Conservation (phyloP, 768 basidiomycete genomes). For the Cyathus striatus region DNA sequence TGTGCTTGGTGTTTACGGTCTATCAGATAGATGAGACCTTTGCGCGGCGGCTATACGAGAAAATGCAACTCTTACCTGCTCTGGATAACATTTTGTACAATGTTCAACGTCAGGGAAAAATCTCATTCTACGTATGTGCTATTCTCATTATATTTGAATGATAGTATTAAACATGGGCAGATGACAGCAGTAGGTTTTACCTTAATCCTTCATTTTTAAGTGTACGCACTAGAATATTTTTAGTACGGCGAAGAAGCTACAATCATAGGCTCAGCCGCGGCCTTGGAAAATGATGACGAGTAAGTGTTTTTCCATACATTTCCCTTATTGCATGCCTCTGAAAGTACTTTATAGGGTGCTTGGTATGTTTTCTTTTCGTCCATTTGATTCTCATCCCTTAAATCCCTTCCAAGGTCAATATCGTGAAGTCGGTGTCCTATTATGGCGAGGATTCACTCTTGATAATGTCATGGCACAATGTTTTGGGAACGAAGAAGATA, state of each 20-base stretch:
- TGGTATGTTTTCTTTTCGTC: slow-evolving; percentile 34
- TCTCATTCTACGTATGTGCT: slow-evolving; percentile 76
- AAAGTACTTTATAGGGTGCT: slow-evolving; percentile 51
- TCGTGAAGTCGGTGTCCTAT: slow-evolving; percentile 84
- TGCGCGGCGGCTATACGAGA: slow-evolving; percentile 70
- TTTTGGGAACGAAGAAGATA: slow-evolving; percentile 82
- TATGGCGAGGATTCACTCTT: slow-evolving; percentile 81
- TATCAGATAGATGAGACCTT: slow-evolving; percentile 61
- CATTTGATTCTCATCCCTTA: slow-evolving; percentile 3
- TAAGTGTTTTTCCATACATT: slow-evolving; percentile 27
- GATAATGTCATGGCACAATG: slow-evolving; percentile 88
- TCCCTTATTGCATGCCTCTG: not conserved
- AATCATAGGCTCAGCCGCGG: slow-evolving; percentile 85
- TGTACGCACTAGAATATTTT: not conserved
- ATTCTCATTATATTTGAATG: not conserved
- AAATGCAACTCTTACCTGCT: slow-evolving; percentile 76
- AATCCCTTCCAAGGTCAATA: slow-evolving; percentile 66
- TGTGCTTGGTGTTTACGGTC: slow-evolving; percentile 1
- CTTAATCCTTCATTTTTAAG: too few species aligned
- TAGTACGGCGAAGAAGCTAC: slow-evolving; percentile 91
- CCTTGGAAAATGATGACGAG: slow-evolving; percentile 80
- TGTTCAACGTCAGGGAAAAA: slow-evolving; percentile 90
- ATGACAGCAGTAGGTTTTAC: slow-evolving; percentile 84
- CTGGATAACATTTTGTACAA: slow-evolving; percentile 89
- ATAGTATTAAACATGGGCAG: slow-evolving; percentile 26